Evolutionary conservation across 306 rosid species (phyloP).

Genomic region (Cercis canadensis): DNA sequence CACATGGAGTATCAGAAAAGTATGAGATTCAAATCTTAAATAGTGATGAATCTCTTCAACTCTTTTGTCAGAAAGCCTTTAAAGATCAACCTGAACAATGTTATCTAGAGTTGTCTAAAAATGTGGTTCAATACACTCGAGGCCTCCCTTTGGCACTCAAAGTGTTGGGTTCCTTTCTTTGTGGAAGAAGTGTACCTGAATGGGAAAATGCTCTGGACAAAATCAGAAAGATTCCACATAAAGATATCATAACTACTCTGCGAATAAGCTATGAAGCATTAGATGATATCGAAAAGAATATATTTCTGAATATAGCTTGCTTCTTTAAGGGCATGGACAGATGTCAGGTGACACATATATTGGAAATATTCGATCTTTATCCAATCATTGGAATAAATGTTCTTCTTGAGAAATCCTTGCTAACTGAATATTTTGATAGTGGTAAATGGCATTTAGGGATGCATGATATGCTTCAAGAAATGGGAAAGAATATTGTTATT

Average conservation of each 20-base stretch:
- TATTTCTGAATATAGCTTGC: too few relatives aligned
- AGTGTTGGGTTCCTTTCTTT: background rate
- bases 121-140: background rate
- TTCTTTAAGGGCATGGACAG: too few relatives aligned
- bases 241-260: too few relatives aligned
- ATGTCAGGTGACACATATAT: too few relatives aligned
- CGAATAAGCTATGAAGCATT: too few relatives aligned
- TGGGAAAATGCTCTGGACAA: too few relatives aligned
- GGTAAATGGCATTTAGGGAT: background rate
- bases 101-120: background rate
- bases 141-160: slow-evolving; percentile 24
- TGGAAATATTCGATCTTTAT: too few relatives aligned
- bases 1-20: background rate
- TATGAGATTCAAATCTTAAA: background rate
- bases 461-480: slow-evolving; percentile 37
- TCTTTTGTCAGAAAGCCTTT: slow-evolving; percentile 6
- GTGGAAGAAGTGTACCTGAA: background rate
- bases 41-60: background rate
- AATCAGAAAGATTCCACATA: too few relatives aligned
- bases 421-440: background rate
- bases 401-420: slow-evolving; percentile 33
- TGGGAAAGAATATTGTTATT: slow-evolving; percentile 28
- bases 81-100: background rate
- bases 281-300: too few relatives aligned
- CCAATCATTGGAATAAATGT: too few relatives aligned